These are phyloP conservation scores for Acanthamoeba culbertsoni DNA, from an alignment of 208 protist species.

Conservation along the genomic window DNA sequence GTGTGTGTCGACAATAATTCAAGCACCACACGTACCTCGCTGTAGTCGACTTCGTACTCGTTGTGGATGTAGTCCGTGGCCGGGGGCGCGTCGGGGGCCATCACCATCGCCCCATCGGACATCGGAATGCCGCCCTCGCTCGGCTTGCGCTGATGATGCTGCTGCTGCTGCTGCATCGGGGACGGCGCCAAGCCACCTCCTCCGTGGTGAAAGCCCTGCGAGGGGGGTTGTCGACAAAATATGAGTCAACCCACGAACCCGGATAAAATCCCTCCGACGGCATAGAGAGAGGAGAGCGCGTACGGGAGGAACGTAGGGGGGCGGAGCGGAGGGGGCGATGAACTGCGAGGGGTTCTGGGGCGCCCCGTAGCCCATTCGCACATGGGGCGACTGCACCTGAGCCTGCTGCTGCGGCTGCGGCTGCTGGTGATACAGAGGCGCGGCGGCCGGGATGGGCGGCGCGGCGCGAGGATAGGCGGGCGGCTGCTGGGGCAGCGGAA, in stretches of 20 bases:
- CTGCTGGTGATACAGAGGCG: not conserved
- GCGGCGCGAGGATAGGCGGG: not conserved
- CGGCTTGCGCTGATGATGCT: not conserved
- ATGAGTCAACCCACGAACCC: too few relatives aligned
- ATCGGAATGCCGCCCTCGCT: not conserved
- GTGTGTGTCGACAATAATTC: too few relatives aligned
- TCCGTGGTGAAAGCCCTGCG: too few relatives aligned
- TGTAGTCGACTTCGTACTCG: constrained; percentile 12
- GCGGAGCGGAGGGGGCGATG: not conserved
- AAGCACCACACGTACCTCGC: too few relatives aligned
- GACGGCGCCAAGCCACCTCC: not conserved
- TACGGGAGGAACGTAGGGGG: not conserved
- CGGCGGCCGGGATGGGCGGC: not conserved
- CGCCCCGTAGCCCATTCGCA: not conserved
- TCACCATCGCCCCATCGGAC: not conserved
- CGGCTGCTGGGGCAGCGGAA: not conserved
- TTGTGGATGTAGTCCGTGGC: not conserved
- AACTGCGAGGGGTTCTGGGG: not conserved
- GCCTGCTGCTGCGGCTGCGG: not conserved
- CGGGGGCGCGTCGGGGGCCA: not conserved
- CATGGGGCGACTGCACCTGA: not conserved
- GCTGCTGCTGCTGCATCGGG: too few relatives aligned
- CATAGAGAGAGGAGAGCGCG: too few relatives aligned
- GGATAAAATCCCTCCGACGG: too few relatives aligned
- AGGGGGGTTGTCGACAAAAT: too few relatives aligned